These are phyloP conservation scores for Phytophthora niederhauseri DNA, from an alignment of 352 stramenopile species.

Conservation along the genomic window DNA sequence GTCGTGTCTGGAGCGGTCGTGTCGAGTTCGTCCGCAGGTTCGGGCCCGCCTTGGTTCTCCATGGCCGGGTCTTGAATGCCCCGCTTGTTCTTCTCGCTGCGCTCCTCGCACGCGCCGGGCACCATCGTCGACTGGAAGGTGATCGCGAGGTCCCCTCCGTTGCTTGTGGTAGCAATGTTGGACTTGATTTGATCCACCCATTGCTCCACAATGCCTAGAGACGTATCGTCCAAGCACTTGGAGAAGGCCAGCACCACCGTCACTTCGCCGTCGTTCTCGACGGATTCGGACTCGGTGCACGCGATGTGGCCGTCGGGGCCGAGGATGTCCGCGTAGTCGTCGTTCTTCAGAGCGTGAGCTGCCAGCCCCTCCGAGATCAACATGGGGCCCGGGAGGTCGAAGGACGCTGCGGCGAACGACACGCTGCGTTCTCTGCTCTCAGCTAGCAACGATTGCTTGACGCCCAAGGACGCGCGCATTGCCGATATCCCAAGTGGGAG, in stretches of 20 bases:
- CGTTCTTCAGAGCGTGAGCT: constrained; percentile 6
- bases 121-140: constrained; percentile 53
- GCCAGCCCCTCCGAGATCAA: constrained; percentile 26
- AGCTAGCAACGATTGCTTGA: constrained; percentile 32
- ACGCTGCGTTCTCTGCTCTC: constrained; percentile 22
- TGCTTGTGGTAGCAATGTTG: constrained; percentile 8
- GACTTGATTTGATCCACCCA: constrained; percentile 50
- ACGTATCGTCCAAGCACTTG: constrained; percentile 56
- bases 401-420: constrained; percentile 26
- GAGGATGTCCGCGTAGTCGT: constrained; percentile 4
- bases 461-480: constrained; percentile 18
- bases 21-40: not conserved
- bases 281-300: constrained; percentile 20
- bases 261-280: constrained; percentile 24
- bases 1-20: too few species aligned
- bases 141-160: constrained; percentile 3
- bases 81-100: constrained; percentile 32
- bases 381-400: constrained; percentile 23
- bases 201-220: constrained; percentile 46
- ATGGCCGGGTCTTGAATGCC: constrained; percentile 23
- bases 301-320: constrained; percentile 10
- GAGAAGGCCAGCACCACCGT: constrained; percentile 67
- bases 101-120: constrained; percentile 43
- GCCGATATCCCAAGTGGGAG: constrained; percentile 18
- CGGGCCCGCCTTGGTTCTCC: constrained; percentile 13